Evolutionary conservation across 106 monocot species (phyloP), one percentile per base, ranked within the genome.

Genomic region (Dendrobium chrysotoxum): DNA sequence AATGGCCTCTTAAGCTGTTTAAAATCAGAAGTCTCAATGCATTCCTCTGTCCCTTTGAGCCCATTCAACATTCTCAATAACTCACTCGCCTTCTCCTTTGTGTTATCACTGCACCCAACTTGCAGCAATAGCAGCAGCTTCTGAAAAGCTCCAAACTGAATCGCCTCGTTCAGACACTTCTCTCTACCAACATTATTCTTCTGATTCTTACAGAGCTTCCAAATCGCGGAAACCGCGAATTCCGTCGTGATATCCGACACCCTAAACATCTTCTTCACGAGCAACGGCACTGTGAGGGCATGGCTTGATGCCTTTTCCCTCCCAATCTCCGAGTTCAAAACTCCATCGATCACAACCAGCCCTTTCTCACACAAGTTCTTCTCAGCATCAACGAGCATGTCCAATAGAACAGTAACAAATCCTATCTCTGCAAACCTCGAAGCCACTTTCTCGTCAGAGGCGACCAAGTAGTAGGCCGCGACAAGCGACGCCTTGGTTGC

Each of bases 341-440:
- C 15, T 9, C 53, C 83, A 55, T 94, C 94, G 28, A 94, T 80
- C 41, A 92, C 88, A 0, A 81, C 94, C 75, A 90, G 46, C 0
- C 81, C 84, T 84, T 86, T 92, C 86, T 94, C 94, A 65, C 79
- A 77, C 61, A 78, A 44, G 83, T 88, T 89, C 83, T 76, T 91
- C 39, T 94, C 91, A n/a, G 79, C 66, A 67, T 91, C 88, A 8
- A 94, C 93, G 7, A 94, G 84, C 35, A 82, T 54, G 39, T 94
- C 93, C 23, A 94, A n/a, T 1, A 94, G 79, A 55, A 83, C 1
- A 0, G 82, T 30, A 75, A 91, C 81, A 12, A 87, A 5, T 4
- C 89, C 91, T 81, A 80, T 2, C 10, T 79, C 86, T 11, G 61
- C 89, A 16, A 88, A 85, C 35, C 58, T 66, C 4, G 70, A 31